Evolutionary conservation across 768 basidiomycete genomes (phyloP).

Genomic region (Amanita pallidorosea): DNA sequence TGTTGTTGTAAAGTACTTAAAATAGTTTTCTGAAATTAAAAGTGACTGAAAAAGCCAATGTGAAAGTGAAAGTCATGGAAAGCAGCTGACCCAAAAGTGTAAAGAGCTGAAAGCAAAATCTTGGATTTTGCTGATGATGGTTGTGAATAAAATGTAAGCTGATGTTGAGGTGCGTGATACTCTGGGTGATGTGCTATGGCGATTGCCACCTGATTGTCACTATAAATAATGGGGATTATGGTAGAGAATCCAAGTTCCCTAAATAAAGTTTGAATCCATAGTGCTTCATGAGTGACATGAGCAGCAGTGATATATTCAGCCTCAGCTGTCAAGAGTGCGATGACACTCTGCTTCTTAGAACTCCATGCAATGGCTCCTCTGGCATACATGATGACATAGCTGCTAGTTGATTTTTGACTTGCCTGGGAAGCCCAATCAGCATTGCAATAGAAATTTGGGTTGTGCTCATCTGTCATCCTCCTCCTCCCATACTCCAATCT

Average conservation of each 20-base stretch:
- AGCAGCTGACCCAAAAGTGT: no score
- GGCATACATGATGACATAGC: conserved; percentile 6
- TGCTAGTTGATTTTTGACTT: conserved; percentile 9
- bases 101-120: no score
- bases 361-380: conserved; percentile 16
- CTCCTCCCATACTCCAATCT: conserved; percentile 9
- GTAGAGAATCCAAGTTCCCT: conserved; percentile 7
- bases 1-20: no score
- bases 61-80: no score
- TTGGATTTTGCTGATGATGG: no score
- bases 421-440: conserved; percentile 8
- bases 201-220: conserved; percentile 13
- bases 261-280: conserved; percentile 14
- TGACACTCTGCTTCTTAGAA: conserved; percentile 21
- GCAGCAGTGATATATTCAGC: conserved; percentile 29
- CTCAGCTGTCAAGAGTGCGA: conserved; percentile 10
- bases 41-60: no score
- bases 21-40: no score
- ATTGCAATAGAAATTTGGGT: conserved; percentile 5
- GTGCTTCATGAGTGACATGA: conserved; percentile 16
- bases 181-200: conserved; percentile 10
- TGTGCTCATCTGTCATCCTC: background rate
- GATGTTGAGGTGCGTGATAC: conserved; percentile 15
- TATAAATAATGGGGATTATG: conserved; percentile 2
- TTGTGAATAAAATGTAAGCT: conserved; percentile 10